These are phyloP conservation scores for Russula griseocarnosa DNA, from an alignment of 768 basidiomycete genomes.

Conservation along the genomic window DNA sequence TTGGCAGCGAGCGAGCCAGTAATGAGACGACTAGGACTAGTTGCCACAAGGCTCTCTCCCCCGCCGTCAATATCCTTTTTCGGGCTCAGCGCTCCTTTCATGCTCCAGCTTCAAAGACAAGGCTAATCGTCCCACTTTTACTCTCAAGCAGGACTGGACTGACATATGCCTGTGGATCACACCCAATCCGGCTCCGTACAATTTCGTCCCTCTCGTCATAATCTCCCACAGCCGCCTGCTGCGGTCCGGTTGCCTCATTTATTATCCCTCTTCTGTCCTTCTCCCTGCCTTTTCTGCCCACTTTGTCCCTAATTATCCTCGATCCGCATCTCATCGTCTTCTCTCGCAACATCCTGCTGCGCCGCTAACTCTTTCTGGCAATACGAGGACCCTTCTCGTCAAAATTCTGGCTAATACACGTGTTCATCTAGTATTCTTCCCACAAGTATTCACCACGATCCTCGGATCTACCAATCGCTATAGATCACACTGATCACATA, in stretches of 20 bases:
- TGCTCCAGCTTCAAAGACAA: conserved; percentile 3
- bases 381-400: not conserved
- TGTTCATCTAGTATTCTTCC: not conserved
- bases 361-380: not conserved
- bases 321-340: conserved; percentile 9
- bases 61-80: conserved; percentile 21
- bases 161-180: conserved; percentile 12
- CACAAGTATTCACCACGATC: not conserved
- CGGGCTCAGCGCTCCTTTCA: conserved; percentile 23
- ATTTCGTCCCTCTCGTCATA: conserved; percentile 14
- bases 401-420: not conserved
- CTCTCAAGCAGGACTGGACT: not conserved
- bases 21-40: not conserved
- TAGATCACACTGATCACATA: not conserved
- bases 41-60: conserved; percentile 13
- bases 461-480: conserved; percentile 14
- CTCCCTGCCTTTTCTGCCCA: conserved; percentile 11
- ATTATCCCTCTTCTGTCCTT: conserved; percentile 6
- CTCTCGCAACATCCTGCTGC: not conserved
- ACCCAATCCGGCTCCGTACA: conserved; percentile 18
- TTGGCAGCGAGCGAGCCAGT: conserved; percentile 13
- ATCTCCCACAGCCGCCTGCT: conserved; percentile 17
- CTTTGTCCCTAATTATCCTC: conserved; percentile 14
- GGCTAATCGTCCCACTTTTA: not conserved
- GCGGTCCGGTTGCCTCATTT: conserved; percentile 1